phyloP scores from a whole-genome alignment of 2,329 filamentous ascomycete species.

The Coleophoma crateriformis region DNA sequence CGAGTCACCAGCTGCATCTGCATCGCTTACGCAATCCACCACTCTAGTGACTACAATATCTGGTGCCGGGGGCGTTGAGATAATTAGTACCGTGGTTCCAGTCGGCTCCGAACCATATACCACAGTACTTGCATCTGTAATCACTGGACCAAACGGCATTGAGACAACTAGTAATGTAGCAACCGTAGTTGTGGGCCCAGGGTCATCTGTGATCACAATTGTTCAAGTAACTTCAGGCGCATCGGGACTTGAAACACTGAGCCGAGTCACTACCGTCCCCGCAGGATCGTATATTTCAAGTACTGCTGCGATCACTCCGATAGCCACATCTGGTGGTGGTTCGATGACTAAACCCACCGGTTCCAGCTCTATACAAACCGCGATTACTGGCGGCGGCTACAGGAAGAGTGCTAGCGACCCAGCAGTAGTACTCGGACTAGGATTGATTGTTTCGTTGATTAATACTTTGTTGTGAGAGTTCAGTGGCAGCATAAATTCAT shows the following conservation, averaged over 20 bases:
- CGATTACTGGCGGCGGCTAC: too few species aligned
- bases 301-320: neutral
- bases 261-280: neutral
- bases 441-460: too few species aligned
- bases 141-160: neutral
- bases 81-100: neutral
- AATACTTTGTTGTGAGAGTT: too few species aligned
- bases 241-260: neutral
- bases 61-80: neutral
- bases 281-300: neutral
- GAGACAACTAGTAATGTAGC: neutral
- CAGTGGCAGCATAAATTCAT: too few species aligned
- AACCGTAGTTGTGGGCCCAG: neutral
- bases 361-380: too few species aligned
- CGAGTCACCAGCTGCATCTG: neutral
- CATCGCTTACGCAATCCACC: neutral
- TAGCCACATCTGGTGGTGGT: neutral
- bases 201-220: neutral
- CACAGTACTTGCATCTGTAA: neutral
- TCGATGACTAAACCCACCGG: neutral
- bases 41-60: neutral
- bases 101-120: neutral
- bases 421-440: too few species aligned
- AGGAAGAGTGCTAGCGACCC: too few species aligned
- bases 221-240: neutral